Base-by-base conservation (phyloP, 1,284 basidiomycete species). In the Amylostereum areolatum region DNA sequence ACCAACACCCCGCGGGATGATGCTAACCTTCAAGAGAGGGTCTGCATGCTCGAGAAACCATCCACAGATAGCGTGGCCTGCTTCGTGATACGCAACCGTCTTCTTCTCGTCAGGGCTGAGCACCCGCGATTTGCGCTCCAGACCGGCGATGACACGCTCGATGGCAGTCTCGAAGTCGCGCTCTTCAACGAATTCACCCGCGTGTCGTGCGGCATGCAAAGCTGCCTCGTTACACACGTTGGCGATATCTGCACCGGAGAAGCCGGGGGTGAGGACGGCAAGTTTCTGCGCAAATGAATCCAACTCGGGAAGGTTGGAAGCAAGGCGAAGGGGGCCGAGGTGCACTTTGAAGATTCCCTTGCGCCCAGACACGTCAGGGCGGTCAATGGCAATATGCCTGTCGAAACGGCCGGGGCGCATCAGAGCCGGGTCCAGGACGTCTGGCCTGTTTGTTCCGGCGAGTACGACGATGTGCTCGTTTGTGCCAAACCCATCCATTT, bases 211-310 rank as follows among this genome's bases (percentile, higher is more conserved):
- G 12, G 96, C 96, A 55, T 97, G 92, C 32, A 99, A 74, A 1
- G 97, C 96, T 45, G 93, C 94, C 68, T 99, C 97, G 66, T 99
- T 99, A 66, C 93, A 97, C 10, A 99, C 96, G 62, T 99, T 99
- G 54, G 94, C 96, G 58, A 99, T 95, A 65, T 99, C 97, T 3
- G 96, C 96, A 60, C 97, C 97, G 27, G 92, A 96, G 74, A 99
- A 99, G 0, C 97, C 97, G 27, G 96, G 95, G 0, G 97, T 98
- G 43, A 98, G 82, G 27, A 97, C 92, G 4, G 90, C 91, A 49
- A 99, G 83, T 71, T 97, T 98, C 66, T 94, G 89, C 3, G 92
- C 85, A 50, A 97, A 78, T 11, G 73, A 67, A 27, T 80, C 73
- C 46, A 79, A 62, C 53, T 84, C 78, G 31, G 76, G 73, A 39